These are phyloP conservation scores for Salix dunnii DNA, from an alignment of 345 rosid species.

Conservation along the genomic window DNA sequence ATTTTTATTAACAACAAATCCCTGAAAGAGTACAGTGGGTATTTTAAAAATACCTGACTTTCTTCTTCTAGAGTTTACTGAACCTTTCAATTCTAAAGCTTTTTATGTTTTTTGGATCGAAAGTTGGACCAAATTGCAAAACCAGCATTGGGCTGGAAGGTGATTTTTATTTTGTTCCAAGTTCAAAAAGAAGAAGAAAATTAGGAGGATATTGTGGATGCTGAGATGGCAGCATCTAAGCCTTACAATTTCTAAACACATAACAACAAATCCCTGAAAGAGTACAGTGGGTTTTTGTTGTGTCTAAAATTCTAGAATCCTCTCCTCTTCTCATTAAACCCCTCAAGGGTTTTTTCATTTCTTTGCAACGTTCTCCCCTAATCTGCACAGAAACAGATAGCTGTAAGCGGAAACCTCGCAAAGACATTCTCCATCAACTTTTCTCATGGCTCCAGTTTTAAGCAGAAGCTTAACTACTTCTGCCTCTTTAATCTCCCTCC, in stretches of 20 bases:
- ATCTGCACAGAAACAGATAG: no score
- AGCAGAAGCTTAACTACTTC: conserved; percentile 52
- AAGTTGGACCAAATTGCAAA: no score
- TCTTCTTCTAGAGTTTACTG: no score
- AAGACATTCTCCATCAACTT: not conserved
- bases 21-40: no score
- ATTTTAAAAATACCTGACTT: no score
- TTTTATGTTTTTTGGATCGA: no score
- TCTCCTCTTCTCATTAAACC: conserved; percentile 41
- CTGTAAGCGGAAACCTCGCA: not conserved
- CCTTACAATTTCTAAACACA: conserved; percentile 34
- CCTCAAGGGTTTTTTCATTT: conserved; percentile 39
- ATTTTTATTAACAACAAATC: no score
- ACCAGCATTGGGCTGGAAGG: no score
- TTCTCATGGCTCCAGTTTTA: conserved; percentile 67
- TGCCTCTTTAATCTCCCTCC: conserved; percentile 42
- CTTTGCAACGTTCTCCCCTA: not conserved
- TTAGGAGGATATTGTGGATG: conserved; percentile 13
- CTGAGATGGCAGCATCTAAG: conserved; percentile 50
- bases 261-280: not conserved
- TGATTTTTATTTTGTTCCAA: not conserved
- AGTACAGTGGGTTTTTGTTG: not conserved
- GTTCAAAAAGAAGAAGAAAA: not conserved
- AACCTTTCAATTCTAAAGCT: no score
- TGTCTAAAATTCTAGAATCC: conserved; percentile 40